Conservation (phyloP, 139 green algal genomes). For the Protoeuglena noctilucae region DNA sequence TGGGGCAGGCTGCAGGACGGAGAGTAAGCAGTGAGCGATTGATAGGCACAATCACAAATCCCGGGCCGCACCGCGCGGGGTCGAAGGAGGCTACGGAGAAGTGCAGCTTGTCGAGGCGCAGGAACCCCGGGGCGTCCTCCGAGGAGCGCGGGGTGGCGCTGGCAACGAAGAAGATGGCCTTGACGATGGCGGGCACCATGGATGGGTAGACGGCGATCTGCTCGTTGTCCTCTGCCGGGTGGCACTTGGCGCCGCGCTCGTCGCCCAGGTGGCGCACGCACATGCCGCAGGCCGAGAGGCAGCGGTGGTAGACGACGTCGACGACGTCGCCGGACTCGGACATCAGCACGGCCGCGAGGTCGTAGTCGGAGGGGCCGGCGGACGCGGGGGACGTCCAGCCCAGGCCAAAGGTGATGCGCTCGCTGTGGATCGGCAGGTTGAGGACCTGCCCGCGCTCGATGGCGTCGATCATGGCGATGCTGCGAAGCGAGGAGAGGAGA, state of each 20-base stretch:
- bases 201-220: neutral
- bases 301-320: conserved; percentile 2
- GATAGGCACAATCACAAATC: too few relatives aligned
- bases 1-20: too few relatives aligned
- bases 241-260: neutral
- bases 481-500: too few relatives aligned
- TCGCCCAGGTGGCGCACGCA: conserved; percentile 1
- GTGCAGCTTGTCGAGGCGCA: neutral
- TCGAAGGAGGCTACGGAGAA: neutral
- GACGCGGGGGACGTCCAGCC: neutral
- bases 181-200: neutral
- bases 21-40: too few relatives aligned
- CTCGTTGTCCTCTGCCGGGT: conserved; percentile 2
- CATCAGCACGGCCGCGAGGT: neutral
- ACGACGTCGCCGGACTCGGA: neutral
- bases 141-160: neutral
- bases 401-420: neutral
- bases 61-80: too few relatives aligned
- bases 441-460: too few relatives aligned
- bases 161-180: neutral
- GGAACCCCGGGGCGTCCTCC: neutral
- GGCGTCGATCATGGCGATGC: too few relatives aligned
- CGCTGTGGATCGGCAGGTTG: neutral
- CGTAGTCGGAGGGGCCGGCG: neutral
- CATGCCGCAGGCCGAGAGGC: neutral